A percentile compares a stretch with the other conserved stretches of the same genome.
phyloP scores from a whole-genome alignment of 192 early-diverging fungal species.

The Rhizophlyctis rosea region DNA sequence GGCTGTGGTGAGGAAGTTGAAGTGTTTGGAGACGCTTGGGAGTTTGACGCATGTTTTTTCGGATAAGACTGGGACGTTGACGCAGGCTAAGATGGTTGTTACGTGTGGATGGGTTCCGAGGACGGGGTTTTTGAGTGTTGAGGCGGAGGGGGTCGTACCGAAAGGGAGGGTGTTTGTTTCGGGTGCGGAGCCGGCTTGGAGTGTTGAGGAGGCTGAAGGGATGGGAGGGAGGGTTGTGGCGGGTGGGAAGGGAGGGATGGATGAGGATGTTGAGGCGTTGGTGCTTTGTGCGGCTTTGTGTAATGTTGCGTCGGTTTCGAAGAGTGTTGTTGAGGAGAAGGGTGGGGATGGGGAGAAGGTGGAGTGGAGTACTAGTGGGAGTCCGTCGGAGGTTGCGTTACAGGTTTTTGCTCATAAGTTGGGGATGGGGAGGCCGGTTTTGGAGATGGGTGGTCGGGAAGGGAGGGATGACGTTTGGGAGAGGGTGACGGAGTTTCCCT shows the following conservation, averaged over 20 bases:
- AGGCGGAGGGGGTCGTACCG: not conserved
- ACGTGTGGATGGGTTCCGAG: constrained; percentile 20
- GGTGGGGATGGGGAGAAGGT: no score
- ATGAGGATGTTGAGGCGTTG: no score
- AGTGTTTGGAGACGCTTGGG: constrained; percentile 84
- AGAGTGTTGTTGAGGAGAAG: not conserved
- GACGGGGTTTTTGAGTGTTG: not conserved
- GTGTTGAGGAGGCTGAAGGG: not conserved
- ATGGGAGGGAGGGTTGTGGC: not conserved
- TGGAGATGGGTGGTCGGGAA: no score
- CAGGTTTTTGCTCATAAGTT: constrained; percentile 28
- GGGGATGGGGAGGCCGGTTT: not conserved
- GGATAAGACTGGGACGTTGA: constrained; percentile 91
- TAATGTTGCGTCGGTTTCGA: constrained; percentile 2
- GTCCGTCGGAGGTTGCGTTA: constrained; percentile 36
- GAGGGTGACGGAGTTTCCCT: constrained; percentile 27
- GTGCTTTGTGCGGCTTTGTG: constrained; percentile 4
- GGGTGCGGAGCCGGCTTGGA: not conserved
- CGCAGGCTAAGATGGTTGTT: constrained; percentile 73
- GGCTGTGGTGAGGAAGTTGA: constrained; percentile 77
- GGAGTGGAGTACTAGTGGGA: constrained; percentile 28
- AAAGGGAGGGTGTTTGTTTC: constrained; percentile 1
- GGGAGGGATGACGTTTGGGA: constrained; percentile 13
- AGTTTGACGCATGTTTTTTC: constrained; percentile 68
- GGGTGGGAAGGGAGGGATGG: no score